Evolutionary conservation across 2,329 filamentous ascomycete species (phyloP).

Genomic region (Colletotrichum spinosum): DNA sequence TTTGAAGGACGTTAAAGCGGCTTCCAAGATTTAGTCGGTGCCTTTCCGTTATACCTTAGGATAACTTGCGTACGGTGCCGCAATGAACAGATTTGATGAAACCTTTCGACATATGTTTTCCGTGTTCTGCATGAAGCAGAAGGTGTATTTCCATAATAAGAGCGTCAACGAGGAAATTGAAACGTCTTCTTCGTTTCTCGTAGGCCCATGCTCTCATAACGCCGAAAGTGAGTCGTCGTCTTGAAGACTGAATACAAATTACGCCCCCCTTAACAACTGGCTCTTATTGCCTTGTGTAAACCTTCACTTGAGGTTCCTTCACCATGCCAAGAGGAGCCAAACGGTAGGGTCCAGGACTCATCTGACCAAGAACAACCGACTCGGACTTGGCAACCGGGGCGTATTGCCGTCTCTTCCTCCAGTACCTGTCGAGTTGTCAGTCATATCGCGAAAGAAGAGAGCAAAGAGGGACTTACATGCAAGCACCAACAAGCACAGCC

Average conservation of each 20-base stretch:
- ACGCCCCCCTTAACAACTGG: background rate
- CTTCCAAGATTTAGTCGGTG: conserved; percentile 10
- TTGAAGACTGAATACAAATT: background rate
- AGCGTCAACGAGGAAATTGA: too few species aligned
- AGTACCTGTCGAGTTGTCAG: background rate
- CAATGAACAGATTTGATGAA: too few species aligned
- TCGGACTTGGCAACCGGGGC: conserved; percentile 6
- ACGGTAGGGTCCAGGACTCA: background rate
- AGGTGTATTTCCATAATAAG: too few species aligned
- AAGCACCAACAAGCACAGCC: conserved; percentile 42
- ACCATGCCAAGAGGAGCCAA: background rate
- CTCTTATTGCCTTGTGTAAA: background rate
- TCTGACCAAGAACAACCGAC: background rate
- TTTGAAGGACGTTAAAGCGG: background rate
- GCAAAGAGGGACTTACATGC: conserved; percentile 11
- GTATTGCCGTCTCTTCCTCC: conserved; percentile 6
- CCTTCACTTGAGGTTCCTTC: conserved; percentile 1
- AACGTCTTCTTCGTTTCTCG: too few species aligned
- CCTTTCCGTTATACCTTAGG: too few species aligned
- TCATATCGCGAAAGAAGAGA: background rate
- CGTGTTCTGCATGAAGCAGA: too few species aligned
- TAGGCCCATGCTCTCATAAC: too few species aligned
- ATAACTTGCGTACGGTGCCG: too few species aligned
- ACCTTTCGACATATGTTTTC: background rate
- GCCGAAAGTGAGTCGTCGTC: too few species aligned